phyloP scores from a whole-genome alignment of 2,329 filamentous ascomycete genomes.

The Cladophialophora bantiana region DNA sequence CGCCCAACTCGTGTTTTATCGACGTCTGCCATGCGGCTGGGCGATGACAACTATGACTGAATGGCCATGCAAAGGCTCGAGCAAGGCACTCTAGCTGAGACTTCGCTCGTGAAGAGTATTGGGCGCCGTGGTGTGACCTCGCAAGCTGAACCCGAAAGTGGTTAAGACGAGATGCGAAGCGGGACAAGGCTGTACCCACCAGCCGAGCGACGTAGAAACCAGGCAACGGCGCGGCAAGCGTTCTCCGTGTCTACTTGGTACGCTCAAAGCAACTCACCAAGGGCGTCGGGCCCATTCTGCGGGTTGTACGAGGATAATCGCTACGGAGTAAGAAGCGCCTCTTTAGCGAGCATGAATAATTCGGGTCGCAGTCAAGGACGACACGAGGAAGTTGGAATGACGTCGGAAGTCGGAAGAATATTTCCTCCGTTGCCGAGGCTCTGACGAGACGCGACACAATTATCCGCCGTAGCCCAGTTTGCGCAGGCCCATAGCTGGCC shows the following conservation, averaged over 20 bases:
- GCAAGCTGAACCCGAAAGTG: conserved; percentile 14
- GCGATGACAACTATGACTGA: background rate
- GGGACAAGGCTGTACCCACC: conserved; percentile 11
- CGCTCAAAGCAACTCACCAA: background rate
- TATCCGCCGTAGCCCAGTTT: no score
- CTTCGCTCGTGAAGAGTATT: background rate
- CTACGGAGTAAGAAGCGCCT: no score
- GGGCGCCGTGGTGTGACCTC: conserved; percentile 12
- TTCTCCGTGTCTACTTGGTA: background rate
- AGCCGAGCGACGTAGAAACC: background rate
- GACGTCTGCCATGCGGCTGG: background rate
- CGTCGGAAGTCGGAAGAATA: background rate
- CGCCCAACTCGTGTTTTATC: background rate
- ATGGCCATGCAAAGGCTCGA: background rate
- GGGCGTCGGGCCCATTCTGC: background rate
- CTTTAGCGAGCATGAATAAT: no score
- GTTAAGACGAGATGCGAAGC: conserved; percentile 3
- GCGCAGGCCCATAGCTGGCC: no score
- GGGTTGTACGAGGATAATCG: background rate
- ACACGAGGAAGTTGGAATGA: background rate
- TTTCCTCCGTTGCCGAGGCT: conserved; percentile 14
- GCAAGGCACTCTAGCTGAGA: background rate
- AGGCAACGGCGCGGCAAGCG: background rate
- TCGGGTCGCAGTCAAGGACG: background rate
- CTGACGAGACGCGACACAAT: no score